phyloP scores from a whole-genome alignment of 345 rosid genomes.

The Murraya koenigii region DNA sequence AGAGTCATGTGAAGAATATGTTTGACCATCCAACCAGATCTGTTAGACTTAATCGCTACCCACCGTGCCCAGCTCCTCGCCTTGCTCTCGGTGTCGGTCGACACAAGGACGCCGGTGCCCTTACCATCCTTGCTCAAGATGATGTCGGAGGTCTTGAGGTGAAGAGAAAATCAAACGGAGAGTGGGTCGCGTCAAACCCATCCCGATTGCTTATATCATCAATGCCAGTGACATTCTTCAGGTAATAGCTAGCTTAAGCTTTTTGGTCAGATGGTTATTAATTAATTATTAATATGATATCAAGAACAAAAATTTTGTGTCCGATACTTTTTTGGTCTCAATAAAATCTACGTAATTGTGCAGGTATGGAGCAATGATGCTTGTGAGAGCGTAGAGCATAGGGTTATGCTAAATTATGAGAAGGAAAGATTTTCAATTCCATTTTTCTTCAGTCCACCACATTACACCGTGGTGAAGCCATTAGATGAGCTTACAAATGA shows the following conservation, averaged over 20 bases:
- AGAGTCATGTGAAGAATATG: conserved; percentile 48
- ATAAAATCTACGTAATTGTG: neutral
- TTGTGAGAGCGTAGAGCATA: conserved; percentile 49
- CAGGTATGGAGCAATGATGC: conserved; percentile 56
- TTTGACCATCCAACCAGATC: conserved; percentile 22
- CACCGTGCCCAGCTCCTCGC: conserved; percentile 36
- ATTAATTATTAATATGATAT: neutral
- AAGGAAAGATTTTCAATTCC: conserved; percentile 49
- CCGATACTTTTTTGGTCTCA: neutral
- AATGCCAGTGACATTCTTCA: conserved; percentile 26
- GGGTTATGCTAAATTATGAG: conserved; percentile 39
- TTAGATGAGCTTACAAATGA: conserved; percentile 21
- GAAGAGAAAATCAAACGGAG: conserved; percentile 32
- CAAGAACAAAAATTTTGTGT: neutral
- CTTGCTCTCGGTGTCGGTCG: conserved; percentile 34
- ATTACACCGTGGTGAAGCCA: conserved; percentile 18
- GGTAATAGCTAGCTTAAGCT: conserved; percentile 4
- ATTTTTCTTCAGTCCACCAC: conserved; percentile 39
- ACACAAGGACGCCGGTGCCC: conserved; percentile 31
- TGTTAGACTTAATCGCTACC: conserved; percentile 31
- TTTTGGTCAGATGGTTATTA: neutral
- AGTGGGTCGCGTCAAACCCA: conserved; percentile 33
- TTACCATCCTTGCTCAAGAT: conserved; percentile 34
- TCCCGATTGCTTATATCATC: neutral
- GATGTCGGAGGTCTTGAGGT: conserved; percentile 36